A percentile compares a stretch with the other conserved stretches of the same genome.
These are phyloP conservation scores for Bryum argenteum DNA, from an alignment of 225 moss, liverwort and hornwort genomes.

Conservation along the genomic window DNA sequence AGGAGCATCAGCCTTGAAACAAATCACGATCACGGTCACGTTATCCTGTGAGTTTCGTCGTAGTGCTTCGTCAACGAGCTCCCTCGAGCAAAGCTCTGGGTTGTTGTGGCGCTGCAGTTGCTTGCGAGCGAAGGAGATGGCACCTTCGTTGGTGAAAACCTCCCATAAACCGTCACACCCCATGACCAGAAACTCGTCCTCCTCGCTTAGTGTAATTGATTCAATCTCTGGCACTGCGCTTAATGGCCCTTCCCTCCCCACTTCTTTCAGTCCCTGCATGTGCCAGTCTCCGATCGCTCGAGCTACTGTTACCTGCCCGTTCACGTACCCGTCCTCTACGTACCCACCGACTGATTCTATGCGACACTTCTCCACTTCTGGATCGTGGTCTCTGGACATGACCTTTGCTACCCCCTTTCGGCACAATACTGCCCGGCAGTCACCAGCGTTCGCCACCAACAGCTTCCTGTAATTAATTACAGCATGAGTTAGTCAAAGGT, in stretches of 20 bases:
- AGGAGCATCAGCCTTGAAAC: constrained; percentile 73
- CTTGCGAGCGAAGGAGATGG: constrained; percentile 89
- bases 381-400: constrained; percentile 92
- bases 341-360: constrained; percentile 88
- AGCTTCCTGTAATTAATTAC: constrained; percentile 73
- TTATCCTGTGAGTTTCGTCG: constrained; percentile 77
- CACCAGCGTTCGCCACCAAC: constrained; percentile 92
- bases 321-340: constrained; percentile 84
- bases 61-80: constrained; percentile 79
- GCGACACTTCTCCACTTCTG: constrained; percentile 68
- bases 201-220: constrained; percentile 62
- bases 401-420: constrained; percentile 73
- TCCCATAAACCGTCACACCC: constrained; percentile 99
- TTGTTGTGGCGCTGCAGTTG: constrained; percentile 83
- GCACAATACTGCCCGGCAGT: constrained; percentile 92
- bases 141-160: constrained; percentile 86
- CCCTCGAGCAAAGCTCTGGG: constrained; percentile 80
- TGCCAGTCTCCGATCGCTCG: constrained; percentile 97
- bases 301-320: constrained; percentile 85
- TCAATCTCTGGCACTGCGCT: constrained; percentile 86
- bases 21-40: constrained; percentile 87
- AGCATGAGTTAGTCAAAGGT: neutral
- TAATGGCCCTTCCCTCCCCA: constrained; percentile 62
- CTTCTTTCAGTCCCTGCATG: constrained; percentile 70
- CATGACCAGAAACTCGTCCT: constrained; percentile 93